Percentiles rank a stretch among this genome's conserved stretches.
phyloP scores from a whole-genome alignment of 345 rosid species.

The Clausena lansium region DNA sequence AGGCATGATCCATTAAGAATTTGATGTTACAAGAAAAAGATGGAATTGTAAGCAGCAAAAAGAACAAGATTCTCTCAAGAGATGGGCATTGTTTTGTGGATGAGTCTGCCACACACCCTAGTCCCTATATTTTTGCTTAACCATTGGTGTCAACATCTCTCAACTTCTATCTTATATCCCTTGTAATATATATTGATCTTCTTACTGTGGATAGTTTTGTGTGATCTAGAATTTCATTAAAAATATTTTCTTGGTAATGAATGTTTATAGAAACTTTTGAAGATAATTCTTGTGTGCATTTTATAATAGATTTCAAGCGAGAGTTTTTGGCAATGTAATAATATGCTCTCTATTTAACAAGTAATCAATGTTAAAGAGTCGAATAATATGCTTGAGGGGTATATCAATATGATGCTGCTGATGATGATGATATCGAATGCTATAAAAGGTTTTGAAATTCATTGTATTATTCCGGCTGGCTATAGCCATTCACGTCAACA shows the following conservation, averaged over 20 bases:
- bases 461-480: not conserved
- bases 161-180: not conserved
- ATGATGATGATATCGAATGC: too few species aligned
- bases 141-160: not conserved
- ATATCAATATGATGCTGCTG: too few species aligned
- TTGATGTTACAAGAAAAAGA: not conserved
- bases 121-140: not conserved
- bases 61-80: not conserved
- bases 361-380: too few species aligned
- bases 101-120: constrained; percentile 21
- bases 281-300: not conserved
- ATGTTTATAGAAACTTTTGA: not conserved
- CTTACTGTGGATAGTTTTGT: not conserved
- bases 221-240: not conserved
- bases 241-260: too few species aligned
- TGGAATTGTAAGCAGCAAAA: not conserved
- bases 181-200: not conserved
- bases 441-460: too few species aligned
- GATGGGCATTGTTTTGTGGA: not conserved
- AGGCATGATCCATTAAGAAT: not conserved
- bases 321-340: too few species aligned
- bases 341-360: too few species aligned
- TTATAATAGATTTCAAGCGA: too few species aligned
- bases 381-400: too few species aligned
- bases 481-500: not conserved